Base-by-base conservation (phyloP, 1,139 yeast species). In the Pneumocystis murina region DNA sequence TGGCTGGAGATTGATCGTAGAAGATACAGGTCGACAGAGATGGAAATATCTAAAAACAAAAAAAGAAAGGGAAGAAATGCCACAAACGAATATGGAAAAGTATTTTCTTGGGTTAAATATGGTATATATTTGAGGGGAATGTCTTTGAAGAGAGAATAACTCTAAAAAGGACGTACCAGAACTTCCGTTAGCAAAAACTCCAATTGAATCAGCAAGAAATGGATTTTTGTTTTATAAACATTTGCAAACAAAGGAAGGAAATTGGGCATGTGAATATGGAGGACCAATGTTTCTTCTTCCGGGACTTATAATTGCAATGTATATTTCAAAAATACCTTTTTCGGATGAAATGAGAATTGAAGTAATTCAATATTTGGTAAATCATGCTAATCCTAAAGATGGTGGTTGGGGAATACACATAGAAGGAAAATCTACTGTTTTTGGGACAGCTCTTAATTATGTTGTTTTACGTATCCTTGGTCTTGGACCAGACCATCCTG, bases 401-500 rank as follows among this genome's bases (percentile, higher is more conserved):
- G 99, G 99, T n/a, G 99, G 98, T 0, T 94, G 99, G 98, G 98
- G 97, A 0, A 79, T 94, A 62, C 97, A 92, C 72, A 82, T 90
- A 2, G 84, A 83, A 61, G 98, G 92, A 72, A 92, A 91, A 72
- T 85, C 95, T 7, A 94, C 98, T 0, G 94, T 94, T 69, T 91
- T 90, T 73, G 98, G 99, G 4, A 94, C 99, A 1, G 79, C 90
- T 0, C 82, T 92, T 71, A 90, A 90, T 74, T 94, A 94, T 73
- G 85, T 92, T 7, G 77, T 79, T 39, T 78, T 92, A 65, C 79
- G 99, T 66, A 75, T 94, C 10, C 73, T 92, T 64, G 98, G 98
- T 0, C 72, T 94, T 70, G 75, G 81, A 0, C 78, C 82, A 0
- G 83, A 82, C 67, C 96, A 92, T 72, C 86, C 87, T 0, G 95